Conservation (phyloP, 2,329 filamentous ascomycete species). For the Rhynchosporium graminicola region DNA sequence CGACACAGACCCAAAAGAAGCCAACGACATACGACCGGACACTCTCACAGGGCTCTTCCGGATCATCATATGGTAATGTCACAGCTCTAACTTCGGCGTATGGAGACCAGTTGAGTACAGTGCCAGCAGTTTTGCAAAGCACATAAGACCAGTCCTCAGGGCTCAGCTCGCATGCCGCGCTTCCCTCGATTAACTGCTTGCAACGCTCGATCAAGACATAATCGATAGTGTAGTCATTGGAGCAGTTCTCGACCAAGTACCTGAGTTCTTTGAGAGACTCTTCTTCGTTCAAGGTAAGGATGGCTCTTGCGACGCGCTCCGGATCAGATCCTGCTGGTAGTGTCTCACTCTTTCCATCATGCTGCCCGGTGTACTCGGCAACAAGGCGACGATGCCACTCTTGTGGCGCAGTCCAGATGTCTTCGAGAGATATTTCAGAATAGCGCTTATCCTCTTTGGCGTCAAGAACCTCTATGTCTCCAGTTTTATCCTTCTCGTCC, state of each 20-base stretch:
- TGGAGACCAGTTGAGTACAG: slow-evolving; percentile 31
- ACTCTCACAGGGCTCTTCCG: slow-evolving; percentile 37
- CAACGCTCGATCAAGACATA: slow-evolving; percentile 26
- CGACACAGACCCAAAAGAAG: slow-evolving; percentile 35
- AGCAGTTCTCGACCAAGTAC: slow-evolving; percentile 30
- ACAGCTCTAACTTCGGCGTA: slow-evolving; percentile 39
- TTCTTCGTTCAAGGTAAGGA: slow-evolving; percentile 36
- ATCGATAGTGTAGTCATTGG: slow-evolving; percentile 36
- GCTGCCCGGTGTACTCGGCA: slow-evolving; percentile 36
- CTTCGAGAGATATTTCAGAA: neutral
- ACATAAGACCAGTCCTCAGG: slow-evolving; percentile 38
- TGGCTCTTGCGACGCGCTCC: slow-evolving; percentile 32
- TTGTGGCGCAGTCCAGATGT: slow-evolving; percentile 9
- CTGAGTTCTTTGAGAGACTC: slow-evolving; percentile 27
- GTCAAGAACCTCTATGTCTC: slow-evolving; percentile 10
- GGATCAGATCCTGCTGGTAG: slow-evolving; percentile 36
- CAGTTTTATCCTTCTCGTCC: neutral
- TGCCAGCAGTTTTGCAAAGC: slow-evolving; percentile 24
- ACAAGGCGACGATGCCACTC: slow-evolving; percentile 26
- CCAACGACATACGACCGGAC: slow-evolving; percentile 38
- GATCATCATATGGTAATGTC: slow-evolving; percentile 37
- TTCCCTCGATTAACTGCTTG: slow-evolving; percentile 33
- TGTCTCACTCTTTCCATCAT: slow-evolving; percentile 34
- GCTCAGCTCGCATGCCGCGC: slow-evolving; percentile 36
- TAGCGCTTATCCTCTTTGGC: slow-evolving; percentile 14